phyloP scores from a whole-genome alignment of 2,329 filamentous ascomycete genomes.

The Cordyceps javanica region DNA sequence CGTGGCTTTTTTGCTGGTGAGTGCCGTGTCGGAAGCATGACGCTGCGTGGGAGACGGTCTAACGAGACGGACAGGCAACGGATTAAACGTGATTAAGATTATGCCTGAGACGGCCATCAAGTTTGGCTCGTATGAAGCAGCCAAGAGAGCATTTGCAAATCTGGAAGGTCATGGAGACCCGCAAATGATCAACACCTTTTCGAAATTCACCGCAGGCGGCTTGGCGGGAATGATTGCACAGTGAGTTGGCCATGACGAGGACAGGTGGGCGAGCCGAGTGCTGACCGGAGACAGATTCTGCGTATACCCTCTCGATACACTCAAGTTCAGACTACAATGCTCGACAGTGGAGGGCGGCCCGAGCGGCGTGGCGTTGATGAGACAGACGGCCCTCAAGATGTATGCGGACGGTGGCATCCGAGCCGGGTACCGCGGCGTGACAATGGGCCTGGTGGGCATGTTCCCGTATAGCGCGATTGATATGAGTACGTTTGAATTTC shows the following conservation, averaged over 20 bases:
- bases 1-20: conserved; percentile 88
- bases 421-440: conserved; percentile 84
- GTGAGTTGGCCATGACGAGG: conserved; percentile 40
- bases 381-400: conserved; percentile 81
- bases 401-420: conserved; percentile 66
- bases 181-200: conserved; percentile 70
- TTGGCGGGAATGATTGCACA: conserved; percentile 92
- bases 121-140: conserved; percentile 94
- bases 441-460: conserved; percentile 91
- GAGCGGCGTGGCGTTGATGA: conserved; percentile 75
- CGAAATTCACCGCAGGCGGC: conserved; percentile 87
- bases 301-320: conserved; percentile 87
- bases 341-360: conserved; percentile 83
- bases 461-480: conserved; percentile 98
- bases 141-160: conserved; percentile 78
- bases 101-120: conserved; percentile 99
- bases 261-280: not conserved
- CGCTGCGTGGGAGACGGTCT: not conserved
- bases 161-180: conserved; percentile 85
- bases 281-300: conserved; percentile 54
- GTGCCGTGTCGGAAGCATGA: conserved; percentile 21
- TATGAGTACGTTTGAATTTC: conserved; percentile 87
- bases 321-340: conserved; percentile 83
- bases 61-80: conserved; percentile 63
- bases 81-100: conserved; percentile 92